Percentiles rank a stretch among this genome's conserved stretches.
phyloP scores from a whole-genome alignment of 345 rosid genomes.

The Aethionema arabicum region DNA sequence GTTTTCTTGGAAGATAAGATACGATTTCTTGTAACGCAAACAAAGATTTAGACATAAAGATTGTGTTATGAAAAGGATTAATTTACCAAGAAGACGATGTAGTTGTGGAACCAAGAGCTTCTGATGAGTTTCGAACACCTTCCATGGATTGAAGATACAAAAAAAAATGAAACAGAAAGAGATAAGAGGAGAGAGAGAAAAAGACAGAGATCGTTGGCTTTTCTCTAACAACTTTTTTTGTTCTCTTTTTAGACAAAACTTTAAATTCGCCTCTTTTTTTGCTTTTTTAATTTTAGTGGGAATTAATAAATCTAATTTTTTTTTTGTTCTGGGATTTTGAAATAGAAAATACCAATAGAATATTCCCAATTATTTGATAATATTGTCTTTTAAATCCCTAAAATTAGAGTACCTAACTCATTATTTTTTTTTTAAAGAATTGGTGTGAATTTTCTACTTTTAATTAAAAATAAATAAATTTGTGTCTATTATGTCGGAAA shows the following conservation, averaged over 20 bases:
- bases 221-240: slow-evolving; percentile 26
- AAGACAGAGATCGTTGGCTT: slow-evolving; percentile 23
- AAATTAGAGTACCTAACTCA: slow-evolving; percentile 21
- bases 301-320: slow-evolving; percentile 3
- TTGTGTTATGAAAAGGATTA: background rate
- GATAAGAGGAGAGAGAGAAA: slow-evolving; percentile 18
- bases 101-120: slow-evolving; percentile 31
- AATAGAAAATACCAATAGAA: slow-evolving; percentile 27
- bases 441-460: background rate
- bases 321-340: background rate
- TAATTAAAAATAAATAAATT: too few species aligned
- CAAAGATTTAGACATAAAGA: too few species aligned
- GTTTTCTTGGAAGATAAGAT: slow-evolving; percentile 5
- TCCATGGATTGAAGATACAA: slow-evolving; percentile 33
- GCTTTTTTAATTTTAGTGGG: slow-evolving; percentile 23
- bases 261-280: slow-evolving; percentile 24
- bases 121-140: slow-evolving; percentile 34
- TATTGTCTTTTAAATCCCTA: background rate
- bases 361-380: slow-evolving; percentile 18
- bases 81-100: slow-evolving; percentile 31
- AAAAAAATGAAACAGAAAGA: slow-evolving; percentile 20
- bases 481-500: background rate
- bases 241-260: slow-evolving; percentile 27
- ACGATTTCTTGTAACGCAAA: background rate
- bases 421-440: background rate